Evolutionary conservation across 345 rosid genomes (phyloP).

Genomic region (Rhizophora mangle): DNA sequence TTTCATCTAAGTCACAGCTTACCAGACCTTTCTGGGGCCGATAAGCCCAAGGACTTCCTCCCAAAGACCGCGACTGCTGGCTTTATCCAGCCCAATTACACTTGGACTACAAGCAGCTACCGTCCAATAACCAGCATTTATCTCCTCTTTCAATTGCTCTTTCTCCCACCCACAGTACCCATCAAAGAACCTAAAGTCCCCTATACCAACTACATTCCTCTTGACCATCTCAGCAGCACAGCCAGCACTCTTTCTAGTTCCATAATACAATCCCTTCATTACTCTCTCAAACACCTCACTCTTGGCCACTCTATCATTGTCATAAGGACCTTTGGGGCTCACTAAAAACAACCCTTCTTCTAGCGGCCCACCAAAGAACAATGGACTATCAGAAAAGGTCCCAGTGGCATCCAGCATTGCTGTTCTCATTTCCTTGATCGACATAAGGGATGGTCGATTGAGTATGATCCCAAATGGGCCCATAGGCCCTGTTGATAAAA

Average conservation of each 20-base stretch:
- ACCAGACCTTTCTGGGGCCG: slow-evolving; percentile 60
- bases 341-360: slow-evolving; percentile 32
- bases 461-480: slow-evolving; percentile 32
- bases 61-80: slow-evolving; percentile 57
- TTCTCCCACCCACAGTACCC: slow-evolving; percentile 36
- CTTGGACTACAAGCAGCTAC: slow-evolving; percentile 25
- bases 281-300: slow-evolving; percentile 29
- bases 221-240: slow-evolving; percentile 31
- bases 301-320: slow-evolving; percentile 17
- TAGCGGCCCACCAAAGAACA: slow-evolving; percentile 31
- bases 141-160: slow-evolving; percentile 30
- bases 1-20: neutral
- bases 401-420: slow-evolving; percentile 4
- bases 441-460: slow-evolving; percentile 33
- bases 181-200: slow-evolving; percentile 33
- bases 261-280: slow-evolving; percentile 30
- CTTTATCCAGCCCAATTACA: slow-evolving; percentile 45
- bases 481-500: slow-evolving; percentile 22
- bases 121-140: slow-evolving; percentile 24
- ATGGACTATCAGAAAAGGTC: slow-evolving; percentile 21
- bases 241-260: slow-evolving; percentile 25
- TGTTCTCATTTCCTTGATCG: slow-evolving; percentile 32
- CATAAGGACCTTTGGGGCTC: slow-evolving; percentile 22
- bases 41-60: slow-evolving; percentile 66
- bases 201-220: slow-evolving; percentile 27